Percentiles rank a stretch among this genome's conserved stretches.
Conservation (phyloP, 2,329 filamentous ascomycete genomes). For the Sarocladium oryzae region DNA sequence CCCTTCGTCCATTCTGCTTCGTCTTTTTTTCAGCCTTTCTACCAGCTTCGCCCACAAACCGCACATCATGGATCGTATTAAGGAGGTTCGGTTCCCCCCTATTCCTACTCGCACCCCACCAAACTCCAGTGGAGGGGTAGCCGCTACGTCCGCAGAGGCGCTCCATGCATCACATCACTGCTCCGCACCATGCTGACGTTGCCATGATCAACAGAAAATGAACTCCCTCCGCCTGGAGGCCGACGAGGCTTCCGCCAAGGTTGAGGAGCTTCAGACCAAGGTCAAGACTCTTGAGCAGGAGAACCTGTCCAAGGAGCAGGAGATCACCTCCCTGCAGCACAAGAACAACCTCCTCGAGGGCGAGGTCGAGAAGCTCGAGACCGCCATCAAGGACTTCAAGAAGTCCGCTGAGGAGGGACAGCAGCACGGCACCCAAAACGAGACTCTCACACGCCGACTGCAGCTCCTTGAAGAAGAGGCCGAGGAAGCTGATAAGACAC, state of each 20-base stretch:
- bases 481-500: constrained; percentile 90
- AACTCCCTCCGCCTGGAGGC: constrained; percentile 89
- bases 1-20: background rate
- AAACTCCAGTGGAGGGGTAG: constrained; percentile 16
- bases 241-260: constrained; percentile 74
- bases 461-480: constrained; percentile 97
- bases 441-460: constrained; percentile 83
- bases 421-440: constrained; percentile 82
- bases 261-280: constrained; percentile 80
- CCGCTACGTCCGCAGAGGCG: constrained; percentile 3
- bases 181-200: constrained; percentile 7
- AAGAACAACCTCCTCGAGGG: constrained; percentile 86
- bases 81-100: constrained; percentile 60
- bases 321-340: constrained; percentile 93
- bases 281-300: constrained; percentile 92
- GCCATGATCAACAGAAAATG: constrained; percentile 64
- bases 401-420: constrained; percentile 74
- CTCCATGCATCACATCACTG: constrained; percentile 8
- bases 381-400: constrained; percentile 78
- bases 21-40: background rate
- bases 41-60: background rate
- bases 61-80: constrained; percentile 74
- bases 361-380: constrained; percentile 91
- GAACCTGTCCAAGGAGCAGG: constrained; percentile 93
- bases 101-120: constrained; percentile 22